Evolutionary conservation across 805 yeast genomes (phyloP), one percentile per base, ranked within the genome.

Genomic region (Wickerhamiella brachini): DNA sequence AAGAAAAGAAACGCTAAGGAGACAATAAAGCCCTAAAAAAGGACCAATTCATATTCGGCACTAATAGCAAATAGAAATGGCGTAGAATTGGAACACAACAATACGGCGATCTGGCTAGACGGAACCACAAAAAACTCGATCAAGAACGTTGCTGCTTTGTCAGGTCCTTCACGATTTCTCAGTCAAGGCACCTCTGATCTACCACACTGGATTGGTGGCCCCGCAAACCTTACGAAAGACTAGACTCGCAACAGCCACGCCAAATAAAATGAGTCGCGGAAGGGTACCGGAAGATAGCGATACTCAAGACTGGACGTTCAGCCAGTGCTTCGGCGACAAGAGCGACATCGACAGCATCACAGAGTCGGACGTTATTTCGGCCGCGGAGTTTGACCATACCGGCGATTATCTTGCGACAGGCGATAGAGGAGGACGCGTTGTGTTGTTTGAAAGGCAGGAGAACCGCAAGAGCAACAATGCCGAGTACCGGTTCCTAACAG

Each of bases 241-340:
- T 29, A 29, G 34, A 29, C 12, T 12, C 15, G 3, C 34, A 7
- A 29, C 34, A 29, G 34, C 12, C 34, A 24, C 26, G 15, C 12
- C 5, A 29, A 29, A 29, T 9, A 29, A 29, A 3, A 29, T 29
- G 34, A 29, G 34, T 29, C 34, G 34, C 34, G 34, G 34, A 29
- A 29, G 34, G 34, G 53, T 41, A 17, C 49, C 62, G n/a, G 61
- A 54, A 47, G 57, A 58, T 49, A 60, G 63, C 53, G 62, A 58
- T 44, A 55, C 62, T 49, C 67, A 71, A 51, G 65, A 72, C 53
- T 83, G 90, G 90, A 87, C 86, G 68, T 89, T 89, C 67, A 84
- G 95, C 60, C 97, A 89, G 68, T 93, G 99, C 68, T 93, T 93
- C 74, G 99, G 99, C 57, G 98, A 93, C 68, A 93, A 94, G 68